A percentile compares a stretch with the other conserved stretches of the same genome.
phyloP scores from a whole-genome alignment of 2,329 filamentous ascomycete species.

The Ophiobolus disseminans region DNA sequence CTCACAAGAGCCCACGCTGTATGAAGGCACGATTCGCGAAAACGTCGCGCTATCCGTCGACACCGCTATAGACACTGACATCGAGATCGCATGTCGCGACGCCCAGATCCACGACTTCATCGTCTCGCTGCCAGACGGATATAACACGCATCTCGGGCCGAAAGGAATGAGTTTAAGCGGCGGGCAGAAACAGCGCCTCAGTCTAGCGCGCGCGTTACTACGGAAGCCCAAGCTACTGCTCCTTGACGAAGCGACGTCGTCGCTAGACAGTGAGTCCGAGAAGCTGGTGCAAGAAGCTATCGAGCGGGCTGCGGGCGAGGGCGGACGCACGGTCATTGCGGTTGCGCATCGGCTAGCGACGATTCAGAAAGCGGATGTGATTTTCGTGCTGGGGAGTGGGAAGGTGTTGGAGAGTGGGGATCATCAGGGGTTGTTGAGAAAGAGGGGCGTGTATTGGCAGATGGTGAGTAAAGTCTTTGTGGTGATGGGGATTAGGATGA shows the following conservation, averaged over 20 bases:
- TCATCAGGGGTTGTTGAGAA: conserved; percentile 39
- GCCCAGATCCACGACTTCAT: conserved; percentile 52
- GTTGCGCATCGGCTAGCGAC: conserved; percentile 49
- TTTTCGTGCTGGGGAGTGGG: conserved; percentile 46
- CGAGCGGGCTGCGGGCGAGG: conserved; percentile 39
- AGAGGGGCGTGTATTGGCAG: conserved; percentile 43
- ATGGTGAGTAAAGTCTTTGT: conserved; percentile 33
- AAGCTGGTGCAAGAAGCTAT: conserved; percentile 45
- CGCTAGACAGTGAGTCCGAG: conserved; percentile 45
- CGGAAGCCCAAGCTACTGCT: conserved; percentile 41
- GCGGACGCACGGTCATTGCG: conserved; percentile 38
- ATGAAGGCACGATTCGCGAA: conserved; percentile 52
- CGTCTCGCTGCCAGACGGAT: conserved; percentile 42
- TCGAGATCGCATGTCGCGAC: conserved; percentile 42
- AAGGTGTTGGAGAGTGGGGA: conserved; percentile 44
- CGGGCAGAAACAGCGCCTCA: conserved; percentile 47
- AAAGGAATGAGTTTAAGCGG: conserved; percentile 45
- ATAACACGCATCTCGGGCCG: conserved; percentile 43
- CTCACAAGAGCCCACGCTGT: conserved; percentile 56
- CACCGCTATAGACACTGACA: conserved; percentile 33
- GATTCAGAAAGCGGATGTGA: conserved; percentile 48
- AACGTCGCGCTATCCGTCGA: conserved; percentile 48
- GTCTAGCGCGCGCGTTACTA: conserved; percentile 43
- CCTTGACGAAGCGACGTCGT: conserved; percentile 46
- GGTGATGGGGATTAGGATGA: not conserved